phyloP scores from a whole-genome alignment of 495 filamentous ascomycete species.

The Aspergillus indologenus region DNA sequence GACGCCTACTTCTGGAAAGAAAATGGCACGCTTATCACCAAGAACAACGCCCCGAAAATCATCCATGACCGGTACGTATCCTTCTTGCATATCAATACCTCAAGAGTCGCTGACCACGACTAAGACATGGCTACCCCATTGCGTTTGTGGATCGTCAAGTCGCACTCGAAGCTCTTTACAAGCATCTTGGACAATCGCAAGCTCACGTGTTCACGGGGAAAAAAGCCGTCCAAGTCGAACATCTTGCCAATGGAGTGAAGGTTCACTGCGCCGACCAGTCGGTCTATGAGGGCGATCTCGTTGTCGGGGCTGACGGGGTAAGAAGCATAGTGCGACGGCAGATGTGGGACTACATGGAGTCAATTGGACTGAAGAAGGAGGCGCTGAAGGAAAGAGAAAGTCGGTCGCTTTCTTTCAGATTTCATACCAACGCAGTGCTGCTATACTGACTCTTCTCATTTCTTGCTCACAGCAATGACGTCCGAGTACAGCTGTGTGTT shows the following conservation, averaged over 20 bases:
- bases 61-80: too few relatives aligned
- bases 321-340: constrained; percentile 37
- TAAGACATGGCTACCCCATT: too few relatives aligned
- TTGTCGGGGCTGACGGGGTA: constrained; percentile 50
- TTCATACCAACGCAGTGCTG: not conserved
- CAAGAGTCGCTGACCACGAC: constrained; percentile 20
- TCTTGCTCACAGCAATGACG: constrained; percentile 1
- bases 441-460: not conserved
- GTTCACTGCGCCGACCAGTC: too few relatives aligned
- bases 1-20: not conserved
- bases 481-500: constrained; percentile 23
- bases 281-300: constrained; percentile 36
- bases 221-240: too few relatives aligned
- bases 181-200: too few relatives aligned
- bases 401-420: not conserved
- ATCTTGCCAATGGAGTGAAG: too few relatives aligned
- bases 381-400: constrained; percentile 1
- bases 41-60: too few relatives aligned
- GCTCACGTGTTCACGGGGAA: too few relatives aligned
- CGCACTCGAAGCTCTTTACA: too few relatives aligned
- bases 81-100: too few relatives aligned
- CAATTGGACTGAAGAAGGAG: not conserved
- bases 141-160: too few relatives aligned
- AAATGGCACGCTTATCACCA: too few relatives aligned
- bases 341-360: constrained; percentile 28